Evolutionary conservation across 306 rosid species (phyloP), one percentile per base, ranked within the genome.

Genomic region (Prosopis cineraria): DNA sequence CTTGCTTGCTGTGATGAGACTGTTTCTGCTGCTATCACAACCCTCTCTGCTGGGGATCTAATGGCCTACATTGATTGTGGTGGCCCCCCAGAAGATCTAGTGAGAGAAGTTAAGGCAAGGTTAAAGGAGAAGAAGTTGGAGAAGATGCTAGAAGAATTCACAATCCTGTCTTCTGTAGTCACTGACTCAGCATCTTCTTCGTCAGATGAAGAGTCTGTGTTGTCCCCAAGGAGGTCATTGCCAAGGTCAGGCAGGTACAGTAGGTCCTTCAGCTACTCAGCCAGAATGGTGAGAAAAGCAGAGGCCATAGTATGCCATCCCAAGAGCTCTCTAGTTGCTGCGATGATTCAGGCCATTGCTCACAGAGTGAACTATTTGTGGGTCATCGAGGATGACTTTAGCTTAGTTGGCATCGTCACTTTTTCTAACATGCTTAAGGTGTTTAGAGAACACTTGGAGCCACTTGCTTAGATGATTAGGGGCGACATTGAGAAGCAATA

Each of bases 21-120:
- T 0, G 90, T 85, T 29, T 90, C 88, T 0, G 99, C 96, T 0
- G 98, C 98, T 0, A 88, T 95, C 59, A 68, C 91, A 25, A 91
- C 98, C 13, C 67, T 95, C 22, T 87, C 98, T 0, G 75, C 94
- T 0, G 99, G 98, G 16, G 99, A 91, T 77, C 75, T 95, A 66
- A 93, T 95, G 98, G 91, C 99, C 82, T 95, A 91, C 91, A 88
- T 95, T 64, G 99, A 95, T 60, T 85, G 97, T 13, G 97, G 98
- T 2, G 91, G 91, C 7, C 99, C 99, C 3, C 96, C 98, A 0
- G 98, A 90, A 68, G 93, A 90, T 69, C 81, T 95, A 27, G 88
- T 93, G 6, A 88, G 84, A 45, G 76, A 83, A 5, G 99, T 95
- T 16, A 86, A 85, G 64, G 91, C 87, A 6, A 87, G 91, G 80